Evolutionary conservation across 2,329 filamentous ascomycete species (phyloP), one percentile per base, ranked within the genome.

Genomic region (Xylariaceae sp.): DNA sequence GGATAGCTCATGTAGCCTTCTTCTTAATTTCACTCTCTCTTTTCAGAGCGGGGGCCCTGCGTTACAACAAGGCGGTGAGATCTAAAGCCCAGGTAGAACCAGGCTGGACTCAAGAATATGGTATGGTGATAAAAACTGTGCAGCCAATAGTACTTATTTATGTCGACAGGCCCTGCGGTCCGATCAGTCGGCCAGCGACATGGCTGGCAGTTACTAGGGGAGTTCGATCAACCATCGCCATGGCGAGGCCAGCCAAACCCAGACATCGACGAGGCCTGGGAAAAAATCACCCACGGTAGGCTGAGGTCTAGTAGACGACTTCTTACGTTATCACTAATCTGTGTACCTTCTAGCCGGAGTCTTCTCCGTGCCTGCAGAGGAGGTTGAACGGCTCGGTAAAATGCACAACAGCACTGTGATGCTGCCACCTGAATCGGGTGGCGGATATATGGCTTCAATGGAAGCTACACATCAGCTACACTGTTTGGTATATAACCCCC

Each of bases 381-480:
- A 48, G 8, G 16, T 48, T 21, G 35, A 40, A 16, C 23, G 45
- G 10, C 24, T 48, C 20, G 36, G 36, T n/a, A 48, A 48, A 18
- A 20, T 48, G 45, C 20, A 48, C 5, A 48, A 48, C n/a, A 48
- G 33, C 18, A 48, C 33, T 9, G 45, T 48, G 11, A 30, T 48
- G 24, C 27, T 58, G 6, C 50, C 50, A 4, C 21, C 40, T 11
- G 49, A 53, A 23, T 49, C 32, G 27, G 55, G 55, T 16, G 50
- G 43, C 2, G 55, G 51, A 2, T 55, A 55, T 10, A 42, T 58
- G 39, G 51, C 55, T 3, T 58, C 53, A 7, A 30, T 58, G 6
- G 32, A 52, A 24, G 50, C 51, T 36, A 41, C 47, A 10, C 55
- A 55, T 29, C 51, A 58, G 13, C 23, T 58, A 3, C 55, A 52